Evolutionary conservation across 176 grass and related monocot species (phyloP).

Genomic region (Eragrostis curvula): DNA sequence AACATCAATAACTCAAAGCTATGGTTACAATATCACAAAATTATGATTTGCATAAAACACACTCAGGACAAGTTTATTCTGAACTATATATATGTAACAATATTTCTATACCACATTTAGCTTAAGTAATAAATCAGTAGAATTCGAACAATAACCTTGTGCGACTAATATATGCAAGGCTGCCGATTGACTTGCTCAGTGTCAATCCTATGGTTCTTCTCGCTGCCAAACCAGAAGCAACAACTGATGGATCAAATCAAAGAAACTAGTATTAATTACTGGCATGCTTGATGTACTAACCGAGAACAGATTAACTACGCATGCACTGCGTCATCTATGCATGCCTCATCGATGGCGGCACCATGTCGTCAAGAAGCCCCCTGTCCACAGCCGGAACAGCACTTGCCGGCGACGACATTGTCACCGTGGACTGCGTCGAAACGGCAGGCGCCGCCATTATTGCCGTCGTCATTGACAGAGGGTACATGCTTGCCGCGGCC

Average conservation of each 20-base stretch:
- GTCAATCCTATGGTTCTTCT: background rate
- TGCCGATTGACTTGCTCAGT: background rate
- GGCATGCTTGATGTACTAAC: background rate
- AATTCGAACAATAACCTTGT: constrained; percentile 3
- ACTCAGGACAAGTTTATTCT: background rate
- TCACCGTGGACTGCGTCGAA: background rate
- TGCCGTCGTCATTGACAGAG: background rate
- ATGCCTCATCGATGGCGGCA: constrained; percentile 71
- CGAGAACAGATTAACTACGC: background rate
- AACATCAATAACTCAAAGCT: background rate
- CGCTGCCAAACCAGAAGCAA: too few relatives aligned
- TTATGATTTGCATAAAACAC: background rate
- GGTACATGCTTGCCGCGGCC: background rate
- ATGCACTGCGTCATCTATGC: too few relatives aligned
- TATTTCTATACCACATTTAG: background rate
- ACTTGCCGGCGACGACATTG: background rate
- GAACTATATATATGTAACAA: background rate
- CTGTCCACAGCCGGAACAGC: constrained; percentile 28
- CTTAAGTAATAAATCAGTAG: background rate
- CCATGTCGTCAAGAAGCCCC: constrained; percentile 87
- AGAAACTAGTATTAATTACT: background rate
- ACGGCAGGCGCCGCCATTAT: background rate
- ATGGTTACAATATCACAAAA: background rate
- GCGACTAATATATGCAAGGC: constrained; percentile 1
- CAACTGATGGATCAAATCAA: background rate